Conservation (phyloP, 2,329 filamentous ascomycete species). For the Talaromyces pinophilus region DNA sequence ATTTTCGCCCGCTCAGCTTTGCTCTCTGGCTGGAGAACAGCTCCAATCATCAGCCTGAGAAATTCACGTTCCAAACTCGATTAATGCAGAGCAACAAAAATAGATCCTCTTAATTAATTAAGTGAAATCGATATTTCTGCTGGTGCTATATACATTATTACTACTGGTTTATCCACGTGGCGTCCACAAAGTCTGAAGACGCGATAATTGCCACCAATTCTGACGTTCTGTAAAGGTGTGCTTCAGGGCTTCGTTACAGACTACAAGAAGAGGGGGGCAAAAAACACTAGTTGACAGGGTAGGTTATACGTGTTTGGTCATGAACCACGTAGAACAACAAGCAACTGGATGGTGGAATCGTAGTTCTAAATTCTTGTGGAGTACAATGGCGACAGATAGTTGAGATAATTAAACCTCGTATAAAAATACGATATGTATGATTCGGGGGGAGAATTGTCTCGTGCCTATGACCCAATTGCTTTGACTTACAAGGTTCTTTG, state of each 20-base stretch:
- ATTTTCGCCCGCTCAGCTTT: background rate
- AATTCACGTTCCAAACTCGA: background rate
- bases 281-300: background rate
- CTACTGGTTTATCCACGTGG: background rate
- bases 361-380: background rate
- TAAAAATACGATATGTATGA: background rate
- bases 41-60: conserved; percentile 6
- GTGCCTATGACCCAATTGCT: background rate
- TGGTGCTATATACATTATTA: background rate
- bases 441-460: background rate
- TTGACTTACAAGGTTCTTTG: background rate
- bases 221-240: background rate
- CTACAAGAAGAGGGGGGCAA: background rate
- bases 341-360: background rate
- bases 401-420: background rate
- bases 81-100: background rate
- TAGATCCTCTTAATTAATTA: background rate
- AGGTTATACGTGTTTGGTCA: background rate
- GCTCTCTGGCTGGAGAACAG: background rate
- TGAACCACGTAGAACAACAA: background rate
- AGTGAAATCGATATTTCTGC: background rate
- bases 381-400: background rate
- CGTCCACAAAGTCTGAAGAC: background rate
- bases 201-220: background rate
- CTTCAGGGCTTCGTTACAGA: background rate